Conservation (phyloP, 495 filamentous ascomycete genomes). For the Neurospora sublineolata region DNA sequence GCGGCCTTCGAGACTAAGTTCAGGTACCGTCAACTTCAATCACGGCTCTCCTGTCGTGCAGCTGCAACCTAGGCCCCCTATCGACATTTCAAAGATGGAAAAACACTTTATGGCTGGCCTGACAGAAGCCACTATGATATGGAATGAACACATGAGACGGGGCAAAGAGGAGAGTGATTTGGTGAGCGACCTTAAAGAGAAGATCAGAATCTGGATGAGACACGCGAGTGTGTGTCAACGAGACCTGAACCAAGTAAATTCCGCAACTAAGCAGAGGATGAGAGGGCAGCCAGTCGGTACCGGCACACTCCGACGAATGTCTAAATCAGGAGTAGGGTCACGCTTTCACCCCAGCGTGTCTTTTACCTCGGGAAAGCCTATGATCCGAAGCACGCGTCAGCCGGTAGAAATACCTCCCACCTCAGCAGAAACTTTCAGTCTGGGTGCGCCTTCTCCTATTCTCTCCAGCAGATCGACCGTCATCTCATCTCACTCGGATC, state of each 20-base stretch:
- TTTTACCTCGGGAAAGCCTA: background rate
- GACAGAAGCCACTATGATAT: conserved; percentile 11
- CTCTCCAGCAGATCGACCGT: background rate
- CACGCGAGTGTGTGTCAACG: conserved; percentile 8
- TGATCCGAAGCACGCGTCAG: background rate
- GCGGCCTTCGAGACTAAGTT: background rate
- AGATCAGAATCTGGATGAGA: conserved; percentile 1
- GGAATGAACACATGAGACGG: conserved; percentile 16
- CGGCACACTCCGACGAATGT: background rate
- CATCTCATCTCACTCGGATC: background rate
- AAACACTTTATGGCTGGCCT: background rate
- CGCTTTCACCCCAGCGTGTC: background rate
- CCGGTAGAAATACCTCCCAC: background rate
- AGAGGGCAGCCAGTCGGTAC: background rate
- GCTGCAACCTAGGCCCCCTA: background rate
- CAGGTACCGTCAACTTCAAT: background rate
- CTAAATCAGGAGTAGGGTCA: background rate
- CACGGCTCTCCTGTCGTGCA: background rate
- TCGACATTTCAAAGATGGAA: background rate
- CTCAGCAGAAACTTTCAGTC: background rate
- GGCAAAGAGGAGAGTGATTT: conserved; percentile 5
- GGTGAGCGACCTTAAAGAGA: conserved; percentile 1
- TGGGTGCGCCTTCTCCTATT: background rate
- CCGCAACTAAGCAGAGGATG: conserved; percentile 6
- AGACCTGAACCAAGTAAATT: conserved; percentile 4